Percentiles rank a stretch among this genome's conserved stretches.
Conservation (phyloP, 257 asterid species). For the Nicotiana paniculata region DNA sequence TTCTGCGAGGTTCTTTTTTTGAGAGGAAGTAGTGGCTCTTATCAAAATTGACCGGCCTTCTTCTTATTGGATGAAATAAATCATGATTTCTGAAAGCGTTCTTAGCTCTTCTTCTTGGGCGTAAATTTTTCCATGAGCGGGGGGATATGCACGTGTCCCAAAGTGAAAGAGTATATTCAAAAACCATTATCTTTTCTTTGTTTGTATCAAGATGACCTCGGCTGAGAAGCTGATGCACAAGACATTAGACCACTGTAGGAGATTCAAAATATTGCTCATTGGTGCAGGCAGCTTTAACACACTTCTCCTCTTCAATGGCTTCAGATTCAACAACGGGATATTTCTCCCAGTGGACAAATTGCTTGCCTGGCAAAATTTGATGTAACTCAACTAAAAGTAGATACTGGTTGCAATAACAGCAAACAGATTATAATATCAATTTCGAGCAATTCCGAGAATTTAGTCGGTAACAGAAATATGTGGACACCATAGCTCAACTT, state of each 20-base stretch:
- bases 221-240: background rate
- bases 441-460: background rate
- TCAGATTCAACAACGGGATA: background rate
- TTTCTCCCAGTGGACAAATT: background rate
- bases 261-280: background rate
- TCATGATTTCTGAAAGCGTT: background rate
- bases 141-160: background rate
- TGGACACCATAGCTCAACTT: background rate
- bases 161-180: background rate
- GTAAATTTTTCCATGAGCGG: background rate
- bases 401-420: background rate
- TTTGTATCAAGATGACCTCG: background rate
- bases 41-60: background rate
- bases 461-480: background rate
- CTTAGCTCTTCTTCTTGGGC: background rate
- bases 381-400: background rate
- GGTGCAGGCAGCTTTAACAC: conserved; percentile 72
- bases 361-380: background rate
- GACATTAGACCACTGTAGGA: background rate
- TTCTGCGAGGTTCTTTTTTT: background rate
- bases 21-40: background rate
- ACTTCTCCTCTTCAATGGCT: conserved; percentile 35
- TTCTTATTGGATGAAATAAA: background rate
- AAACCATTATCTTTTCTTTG: background rate
- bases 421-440: background rate